Evolutionary conservation across 495 filamentous ascomycete species (phyloP), one percentile per base, ranked within the genome.

Genomic region (Gamarada debralockiae): DNA sequence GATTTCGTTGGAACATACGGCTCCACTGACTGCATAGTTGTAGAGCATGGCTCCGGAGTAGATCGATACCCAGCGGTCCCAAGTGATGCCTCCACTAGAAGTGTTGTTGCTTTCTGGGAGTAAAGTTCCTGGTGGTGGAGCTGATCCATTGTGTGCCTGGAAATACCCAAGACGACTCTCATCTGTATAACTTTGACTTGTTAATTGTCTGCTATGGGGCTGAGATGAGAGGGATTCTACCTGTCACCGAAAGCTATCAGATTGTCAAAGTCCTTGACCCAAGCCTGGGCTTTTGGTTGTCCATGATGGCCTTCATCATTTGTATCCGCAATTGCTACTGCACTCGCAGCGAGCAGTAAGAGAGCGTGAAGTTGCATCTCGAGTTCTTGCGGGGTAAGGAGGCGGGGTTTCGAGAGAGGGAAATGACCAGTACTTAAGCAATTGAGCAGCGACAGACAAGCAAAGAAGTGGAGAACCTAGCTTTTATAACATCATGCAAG

Each of bases 21-120:
- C 87, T 20, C 86, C 85, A 48, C 65, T 65, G 48, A 90, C 79
- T 45, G 87, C 86, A 63, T 90, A 90, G 67, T 90, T 82, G 69
- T 82, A 82, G n/a, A 84, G 76, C 27, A 67, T 82, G 33, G 75
- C 73, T 3, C 73, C 70, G n/a, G 78, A 72, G 37, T 74, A 71
- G 44, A 77, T 62, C 20, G 75, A 67, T 17, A 80, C 85, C 56
- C 75, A 83, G 54, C 86, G 78, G 14, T 76, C 68, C 86, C 87
- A 92, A n/a, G 70, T 73, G 23, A 74, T 67, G n/a, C 86, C 85
- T 20, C 86, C 86, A 47, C 76, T 75, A 6, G 81, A 64, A 3
- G 85, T 82, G 2, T 39, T 55, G 51, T 70, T 76, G 51, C 63
- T 64, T 62, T 70, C 62, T 24, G 62, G 65, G 25, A 76, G 68